These are phyloP conservation scores for Plectranthus barbatus DNA, from an alignment of 257 asterid species.

Conservation along the genomic window DNA sequence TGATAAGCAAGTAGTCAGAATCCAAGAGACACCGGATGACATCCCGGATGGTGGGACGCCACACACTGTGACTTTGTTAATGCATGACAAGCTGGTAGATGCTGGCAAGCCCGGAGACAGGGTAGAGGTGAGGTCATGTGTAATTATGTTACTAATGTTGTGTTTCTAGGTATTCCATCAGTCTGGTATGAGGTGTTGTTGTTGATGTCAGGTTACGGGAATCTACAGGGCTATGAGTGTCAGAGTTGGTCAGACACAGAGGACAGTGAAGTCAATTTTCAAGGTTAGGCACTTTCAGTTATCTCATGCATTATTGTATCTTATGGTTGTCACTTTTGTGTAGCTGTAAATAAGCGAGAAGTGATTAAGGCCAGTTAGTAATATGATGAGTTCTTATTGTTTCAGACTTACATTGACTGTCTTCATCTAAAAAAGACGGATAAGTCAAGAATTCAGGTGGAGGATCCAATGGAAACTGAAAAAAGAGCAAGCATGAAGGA, in stretches of 20 bases:
- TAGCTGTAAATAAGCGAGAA: constrained; percentile 5
- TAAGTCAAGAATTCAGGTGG: constrained; percentile 74
- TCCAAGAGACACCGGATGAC: constrained; percentile 97
- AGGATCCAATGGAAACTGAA: constrained; percentile 75
- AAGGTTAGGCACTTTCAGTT: constrained; percentile 40
- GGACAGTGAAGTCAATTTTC: constrained; percentile 90
- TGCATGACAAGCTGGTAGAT: constrained; percentile 97
- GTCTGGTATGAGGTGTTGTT: constrained; percentile 18
- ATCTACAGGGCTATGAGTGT: constrained; percentile 95
- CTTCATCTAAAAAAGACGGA: constrained; percentile 84
- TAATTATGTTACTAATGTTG: neutral
- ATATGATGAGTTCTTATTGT: constrained; percentile 14
- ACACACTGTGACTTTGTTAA: constrained; percentile 91
- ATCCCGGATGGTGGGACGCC: constrained; percentile 99
- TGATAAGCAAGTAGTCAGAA: constrained; percentile 95
- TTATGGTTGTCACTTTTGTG: neutral
- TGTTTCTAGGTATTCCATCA: neutral
- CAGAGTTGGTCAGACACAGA: constrained; percentile 87
- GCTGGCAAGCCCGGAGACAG: constrained; percentile 98
- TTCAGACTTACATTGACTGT: constrained; percentile 92
- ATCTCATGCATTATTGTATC: neutral
- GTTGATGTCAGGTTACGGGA: constrained; percentile 76
- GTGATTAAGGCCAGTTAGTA: neutral
- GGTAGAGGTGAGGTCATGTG: constrained; percentile 64
- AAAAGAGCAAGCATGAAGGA: constrained; percentile 26